phyloP scores from a whole-genome alignment of 805 yeast species.

The Ogataea chonburiensis region DNA sequence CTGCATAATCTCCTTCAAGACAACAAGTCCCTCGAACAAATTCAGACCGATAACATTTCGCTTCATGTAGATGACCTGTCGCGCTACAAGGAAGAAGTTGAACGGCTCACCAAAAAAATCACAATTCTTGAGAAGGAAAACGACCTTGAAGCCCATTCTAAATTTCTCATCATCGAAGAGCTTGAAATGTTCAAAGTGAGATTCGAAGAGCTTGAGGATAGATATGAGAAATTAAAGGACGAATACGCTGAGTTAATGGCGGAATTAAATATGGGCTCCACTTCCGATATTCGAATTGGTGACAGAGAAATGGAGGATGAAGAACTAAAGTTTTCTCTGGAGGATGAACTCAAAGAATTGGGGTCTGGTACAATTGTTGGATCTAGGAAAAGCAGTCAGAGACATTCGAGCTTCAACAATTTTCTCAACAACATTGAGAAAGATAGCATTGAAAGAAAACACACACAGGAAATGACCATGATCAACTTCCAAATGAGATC shows the following conservation, averaged over 20 bases:
- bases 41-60: constrained; percentile 11
- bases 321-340: constrained; percentile 16
- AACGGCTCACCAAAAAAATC: constrained; percentile 22
- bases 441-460: constrained; percentile 25
- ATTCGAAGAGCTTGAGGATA: constrained; percentile 28
- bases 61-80: constrained; percentile 15
- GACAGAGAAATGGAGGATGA: constrained; percentile 6
- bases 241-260: constrained; percentile 31
- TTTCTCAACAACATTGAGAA: constrained; percentile 27
- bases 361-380: constrained; percentile 6
- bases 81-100: constrained; percentile 22
- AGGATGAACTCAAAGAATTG: constrained; percentile 22
- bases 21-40: constrained; percentile 16
- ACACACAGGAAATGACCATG: constrained; percentile 48
- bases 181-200: constrained; percentile 47
- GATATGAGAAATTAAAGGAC: constrained; percentile 28
- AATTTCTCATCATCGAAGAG: constrained; percentile 52
- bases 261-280: constrained; percentile 21
- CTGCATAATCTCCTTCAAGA: constrained; percentile 19
- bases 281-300: constrained; percentile 1
- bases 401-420: constrained; percentile 27
- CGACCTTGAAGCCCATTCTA: constrained; percentile 53
- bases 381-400: constrained; percentile 22
- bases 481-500: constrained; percentile 54
- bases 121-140: constrained; percentile 46